Percentiles rank a stretch among this genome's conserved stretches.
These are phyloP conservation scores for Parathielavia hyrcaniae DNA, from an alignment of 495 filamentous ascomycete species.

Conservation along the genomic window DNA sequence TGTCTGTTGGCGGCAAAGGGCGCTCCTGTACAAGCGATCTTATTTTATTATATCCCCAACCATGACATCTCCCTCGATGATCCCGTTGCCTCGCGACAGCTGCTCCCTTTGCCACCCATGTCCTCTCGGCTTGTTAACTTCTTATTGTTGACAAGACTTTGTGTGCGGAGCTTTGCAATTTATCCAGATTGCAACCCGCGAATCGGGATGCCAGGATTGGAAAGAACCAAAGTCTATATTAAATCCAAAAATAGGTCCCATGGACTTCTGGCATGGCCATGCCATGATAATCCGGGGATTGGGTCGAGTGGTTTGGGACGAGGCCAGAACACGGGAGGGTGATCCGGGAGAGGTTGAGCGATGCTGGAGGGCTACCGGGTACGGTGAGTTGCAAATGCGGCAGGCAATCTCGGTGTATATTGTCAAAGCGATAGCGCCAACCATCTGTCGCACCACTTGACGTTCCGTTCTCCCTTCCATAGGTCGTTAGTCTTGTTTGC, in stretches of 20 bases:
- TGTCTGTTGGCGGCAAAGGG: background rate
- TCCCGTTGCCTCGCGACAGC: background rate
- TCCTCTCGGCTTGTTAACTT: background rate
- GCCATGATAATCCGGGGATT: constrained; percentile 7
- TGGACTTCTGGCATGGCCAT: background rate
- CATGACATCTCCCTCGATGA: background rate
- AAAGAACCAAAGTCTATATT: constrained; percentile 14
- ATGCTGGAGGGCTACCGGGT: background rate
- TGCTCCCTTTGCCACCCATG: constrained; percentile 12
- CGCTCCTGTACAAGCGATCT: background rate
- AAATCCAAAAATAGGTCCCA: constrained; percentile 19
- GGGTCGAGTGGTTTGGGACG: background rate
- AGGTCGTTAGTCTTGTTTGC: background rate
- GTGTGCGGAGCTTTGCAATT: constrained; percentile 27
- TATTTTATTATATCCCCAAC: constrained; percentile 16
- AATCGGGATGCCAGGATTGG: constrained; percentile 38
- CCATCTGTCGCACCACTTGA: constrained; percentile 8
- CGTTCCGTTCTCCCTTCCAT: constrained; percentile 2
- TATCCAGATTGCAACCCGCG: constrained; percentile 33
- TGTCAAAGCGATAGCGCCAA: constrained; percentile 1
- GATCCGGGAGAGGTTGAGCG: constrained; percentile 1
- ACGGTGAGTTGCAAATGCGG: background rate
- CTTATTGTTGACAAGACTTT: constrained; percentile 15
- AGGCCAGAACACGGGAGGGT: constrained; percentile 9
- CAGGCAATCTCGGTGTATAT: constrained; percentile 13